Evolutionary conservation across 164 flowering plant species (phyloP).

Genomic region (Dillenia turbinata): DNA sequence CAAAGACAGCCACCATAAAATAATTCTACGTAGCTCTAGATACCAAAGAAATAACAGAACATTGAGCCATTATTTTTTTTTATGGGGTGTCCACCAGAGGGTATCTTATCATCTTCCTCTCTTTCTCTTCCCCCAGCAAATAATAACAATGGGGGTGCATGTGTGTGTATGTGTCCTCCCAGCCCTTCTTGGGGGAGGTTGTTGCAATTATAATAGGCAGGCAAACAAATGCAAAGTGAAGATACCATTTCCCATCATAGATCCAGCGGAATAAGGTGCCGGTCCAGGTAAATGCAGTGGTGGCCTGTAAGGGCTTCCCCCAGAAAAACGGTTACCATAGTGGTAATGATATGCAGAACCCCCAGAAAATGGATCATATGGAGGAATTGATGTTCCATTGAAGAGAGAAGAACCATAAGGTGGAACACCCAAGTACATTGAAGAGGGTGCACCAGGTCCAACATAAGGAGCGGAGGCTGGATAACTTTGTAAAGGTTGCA

Average conservation of each 20-base stretch:
- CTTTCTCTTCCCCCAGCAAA: too few relatives aligned
- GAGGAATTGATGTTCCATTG: constrained; percentile 68
- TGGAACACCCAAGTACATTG: constrained; percentile 75
- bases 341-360: constrained; percentile 85
- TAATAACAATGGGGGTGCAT: too few relatives aligned
- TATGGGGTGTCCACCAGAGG: too few relatives aligned
- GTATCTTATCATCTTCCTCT: too few relatives aligned
- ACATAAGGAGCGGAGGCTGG: constrained; percentile 59
- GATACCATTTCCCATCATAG: constrained; percentile 76
- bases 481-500: constrained; percentile 66
- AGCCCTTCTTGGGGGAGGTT: too few relatives aligned
- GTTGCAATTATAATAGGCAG: too few relatives aligned
- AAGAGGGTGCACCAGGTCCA: constrained; percentile 73
- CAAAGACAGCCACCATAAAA: too few relatives aligned
- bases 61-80: too few relatives aligned
- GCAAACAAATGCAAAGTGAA: background rate
- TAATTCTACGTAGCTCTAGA: too few relatives aligned
- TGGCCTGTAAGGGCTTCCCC: constrained; percentile 84
- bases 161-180: too few relatives aligned
- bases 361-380: constrained; percentile 84
- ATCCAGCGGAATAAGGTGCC: constrained; percentile 73
- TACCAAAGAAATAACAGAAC: background rate
- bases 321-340: constrained; percentile 66
- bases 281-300: constrained; percentile 76
- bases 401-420: constrained; percentile 89